Conservation (phyloP, 371 early-diverging fungal species). For the Catenaria anguillulae region DNA sequence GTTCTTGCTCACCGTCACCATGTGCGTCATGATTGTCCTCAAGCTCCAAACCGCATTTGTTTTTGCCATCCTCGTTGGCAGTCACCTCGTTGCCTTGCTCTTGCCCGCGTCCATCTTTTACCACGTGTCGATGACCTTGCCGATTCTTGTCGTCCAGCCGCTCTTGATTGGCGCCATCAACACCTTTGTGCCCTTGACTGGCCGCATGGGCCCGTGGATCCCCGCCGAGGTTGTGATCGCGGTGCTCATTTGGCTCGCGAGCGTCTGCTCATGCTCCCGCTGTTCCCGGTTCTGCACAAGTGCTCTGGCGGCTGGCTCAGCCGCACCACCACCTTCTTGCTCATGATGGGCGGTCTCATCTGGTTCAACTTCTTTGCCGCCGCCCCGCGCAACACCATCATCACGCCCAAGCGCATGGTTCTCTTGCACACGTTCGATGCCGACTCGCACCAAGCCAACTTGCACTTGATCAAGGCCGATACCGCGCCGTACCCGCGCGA, state of each 20-base stretch:
- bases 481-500: neutral
- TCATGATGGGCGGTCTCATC: neutral
- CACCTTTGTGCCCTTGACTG: constrained; percentile 57
- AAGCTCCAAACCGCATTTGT: constrained; percentile 38
- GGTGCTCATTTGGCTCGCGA: constrained; percentile 37
- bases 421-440: neutral
- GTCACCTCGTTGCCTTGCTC: constrained; percentile 16
- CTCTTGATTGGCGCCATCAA: constrained; percentile 35
- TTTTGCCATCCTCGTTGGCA: constrained; percentile 22
- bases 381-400: neutral
- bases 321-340: neutral
- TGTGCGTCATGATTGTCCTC: constrained; percentile 24
- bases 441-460: neutral
- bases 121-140: constrained; percentile 21
- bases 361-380: neutral
- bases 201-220: constrained; percentile 50
- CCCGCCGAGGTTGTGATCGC: constrained; percentile 53
- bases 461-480: neutral
- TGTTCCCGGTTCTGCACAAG: constrained; percentile 41
- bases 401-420: neutral
- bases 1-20: constrained; percentile 20
- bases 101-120: constrained; percentile 18
- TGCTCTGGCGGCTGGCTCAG: constrained; percentile 9
- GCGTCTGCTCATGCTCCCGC: constrained; percentile 29
- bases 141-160: constrained; percentile 31